Base-by-base conservation (phyloP, 768 basidiomycete species). In the Tricholoma terreum region DNA sequence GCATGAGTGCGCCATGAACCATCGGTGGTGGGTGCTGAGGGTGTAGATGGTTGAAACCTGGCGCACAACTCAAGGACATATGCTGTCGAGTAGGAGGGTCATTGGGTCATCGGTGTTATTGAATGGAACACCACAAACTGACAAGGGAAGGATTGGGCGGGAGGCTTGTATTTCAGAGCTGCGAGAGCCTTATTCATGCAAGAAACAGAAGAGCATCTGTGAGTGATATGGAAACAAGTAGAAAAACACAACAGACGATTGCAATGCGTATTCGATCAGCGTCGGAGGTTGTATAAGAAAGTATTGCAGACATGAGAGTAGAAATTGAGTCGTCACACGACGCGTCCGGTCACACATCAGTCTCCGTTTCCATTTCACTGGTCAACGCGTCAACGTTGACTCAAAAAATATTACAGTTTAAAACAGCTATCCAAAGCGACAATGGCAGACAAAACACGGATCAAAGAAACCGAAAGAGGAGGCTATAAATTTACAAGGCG, bases 81-180 rank as follows among this genome's bases (percentile, higher is more conserved):
- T 48, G 77, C 82, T 83, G 54, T 36, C 14, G n/a, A 48, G 12
- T 15, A 27, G 15, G n/a, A 31, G 43, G 12, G 22, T 9, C 6
- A 6, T 49, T 31, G 17, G 46, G 2, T 27, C 24, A 27, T 27
- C 14, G 24, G 30, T 9, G 19, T 9, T 31, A 27, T 45, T 17
- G 45, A 50, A 21, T 46, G 19, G n/a, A 24, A 15, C 43, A 46
- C 24, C 12, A 5, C 14, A 30, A n/a, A 60, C 75, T 42, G 60
- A 81, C 83, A 72, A 50, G 70, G 58, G 58, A 71, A 70, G 9
- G 79, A 78, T 59, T 77, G 72, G 21, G 70, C 60, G 15, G 65
- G 53, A 24, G 80, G 80, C 56, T 79, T 82, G 65, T 71, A 73
- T 67, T 73, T 76, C 30, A 83, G 67, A 8, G 77, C 75, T 19